Conservation (phyloP, 768 basidiomycete genomes). For the Pleurotus pulmonarius region DNA sequence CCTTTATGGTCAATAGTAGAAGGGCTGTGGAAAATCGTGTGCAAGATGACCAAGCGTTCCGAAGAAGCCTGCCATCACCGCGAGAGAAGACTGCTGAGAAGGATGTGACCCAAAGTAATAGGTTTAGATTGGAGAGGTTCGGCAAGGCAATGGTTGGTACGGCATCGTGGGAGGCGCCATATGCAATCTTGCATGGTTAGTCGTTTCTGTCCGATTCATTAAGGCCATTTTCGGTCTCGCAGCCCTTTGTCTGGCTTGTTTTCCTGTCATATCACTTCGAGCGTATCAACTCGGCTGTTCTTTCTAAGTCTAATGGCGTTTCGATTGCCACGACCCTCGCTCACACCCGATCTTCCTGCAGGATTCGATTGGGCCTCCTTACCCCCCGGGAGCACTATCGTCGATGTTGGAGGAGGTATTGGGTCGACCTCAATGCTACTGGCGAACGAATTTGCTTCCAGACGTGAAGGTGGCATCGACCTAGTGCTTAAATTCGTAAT, state of each 20-base stretch:
- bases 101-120: conserved; percentile 21
- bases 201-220: conserved; percentile 5
- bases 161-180: conserved; percentile 65
- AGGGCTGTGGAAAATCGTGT: not conserved
- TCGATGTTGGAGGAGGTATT: conserved; percentile 62
- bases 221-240: not conserved
- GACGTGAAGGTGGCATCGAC: conserved; percentile 15
- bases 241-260: not conserved
- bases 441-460: conserved; percentile 23
- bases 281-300: not conserved
- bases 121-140: conserved; percentile 61
- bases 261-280: not conserved
- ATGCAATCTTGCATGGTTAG: conserved; percentile 52
- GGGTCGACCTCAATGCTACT: conserved; percentile 39
- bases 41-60: not conserved
- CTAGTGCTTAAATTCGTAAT: conserved; percentile 37
- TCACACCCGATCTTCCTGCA: conserved; percentile 14
- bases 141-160: conserved; percentile 77
- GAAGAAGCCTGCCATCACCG: not conserved
- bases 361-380: conserved; percentile 51
- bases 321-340: not conserved
- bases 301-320: not conserved
- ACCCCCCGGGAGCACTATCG: conserved; percentile 39
- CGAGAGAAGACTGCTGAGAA: not conserved
- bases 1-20: not conserved